Conservation (phyloP, 139 green algal species). For the Eudorina sp. region DNA sequence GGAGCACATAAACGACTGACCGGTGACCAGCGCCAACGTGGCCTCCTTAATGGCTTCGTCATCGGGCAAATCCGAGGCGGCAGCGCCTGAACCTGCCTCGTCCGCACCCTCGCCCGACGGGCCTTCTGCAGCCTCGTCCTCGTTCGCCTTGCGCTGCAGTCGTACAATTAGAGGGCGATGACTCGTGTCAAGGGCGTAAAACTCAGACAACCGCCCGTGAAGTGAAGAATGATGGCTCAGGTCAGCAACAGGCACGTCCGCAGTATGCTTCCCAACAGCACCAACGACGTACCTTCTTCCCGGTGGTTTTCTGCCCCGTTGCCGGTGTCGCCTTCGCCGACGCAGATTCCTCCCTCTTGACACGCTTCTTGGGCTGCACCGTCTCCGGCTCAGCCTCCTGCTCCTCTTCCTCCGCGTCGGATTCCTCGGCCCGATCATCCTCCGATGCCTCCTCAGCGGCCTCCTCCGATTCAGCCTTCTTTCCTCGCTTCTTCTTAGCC, state of each 20-base stretch:
- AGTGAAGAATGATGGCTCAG: too few species aligned
- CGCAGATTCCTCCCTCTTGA: slow-evolving; percentile 9
- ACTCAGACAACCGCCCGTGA: too few species aligned
- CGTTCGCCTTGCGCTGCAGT: slow-evolving; percentile 10
- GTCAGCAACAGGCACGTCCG: too few species aligned
- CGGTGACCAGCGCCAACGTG: slow-evolving; percentile 4
- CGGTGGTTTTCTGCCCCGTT: not conserved
- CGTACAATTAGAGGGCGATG: too few species aligned
- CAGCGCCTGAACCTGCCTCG: not conserved
- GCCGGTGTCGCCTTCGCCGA: too few species aligned
- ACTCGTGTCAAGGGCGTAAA: too few species aligned
- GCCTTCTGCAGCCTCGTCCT: slow-evolving; percentile 42
- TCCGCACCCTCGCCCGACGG: not conserved
- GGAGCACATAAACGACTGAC: not conserved
- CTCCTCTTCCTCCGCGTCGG: not conserved
- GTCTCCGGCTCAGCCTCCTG: too few species aligned
- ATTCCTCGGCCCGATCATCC: slow-evolving; percentile 11
- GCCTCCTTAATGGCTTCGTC: slow-evolving; percentile 29
- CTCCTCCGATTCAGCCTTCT: slow-evolving; percentile 16
- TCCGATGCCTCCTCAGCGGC: not conserved
- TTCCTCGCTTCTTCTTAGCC: slow-evolving; percentile 13
- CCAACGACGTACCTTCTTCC: too few species aligned
- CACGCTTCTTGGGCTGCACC: slow-evolving; percentile 20
- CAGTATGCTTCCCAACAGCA: too few species aligned
- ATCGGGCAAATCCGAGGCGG: not conserved